Evolutionary conservation across 331 rosid species (phyloP), one percentile per base, ranked within the genome.

Genomic region (Acacia concinna): DNA sequence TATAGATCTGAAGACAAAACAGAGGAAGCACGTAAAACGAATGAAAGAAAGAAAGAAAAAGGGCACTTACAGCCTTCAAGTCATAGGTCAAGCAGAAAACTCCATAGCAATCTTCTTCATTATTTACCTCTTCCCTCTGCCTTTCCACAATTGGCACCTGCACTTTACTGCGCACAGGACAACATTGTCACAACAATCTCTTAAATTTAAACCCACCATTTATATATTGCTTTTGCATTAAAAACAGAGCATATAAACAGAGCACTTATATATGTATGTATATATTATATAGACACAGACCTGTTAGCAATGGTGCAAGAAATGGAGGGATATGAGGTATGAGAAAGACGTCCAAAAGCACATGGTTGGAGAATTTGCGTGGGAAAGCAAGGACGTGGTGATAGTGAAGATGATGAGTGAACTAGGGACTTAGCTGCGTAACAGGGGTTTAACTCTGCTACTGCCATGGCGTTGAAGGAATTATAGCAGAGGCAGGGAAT

Each of bases 11-110:
- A 49, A 49, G 56, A 49, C 0, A 18, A 49, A 49, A 49, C 9
- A 17, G 46, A 75, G 64, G 76, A 56, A 73, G 67, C 46, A 79
- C 0, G 66, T 20, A 49, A 49, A 78, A 57, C 6, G 17, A 14
- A 62, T 0, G 38, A 31, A 31, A 30, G 21, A 15, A 60, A 60
- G 10, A 63, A 57, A 73, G 8, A 20, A n/a, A 77, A 35, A 31
- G 32, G 76, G 2, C 72, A 74, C 93, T 89, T 64, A 95, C 99
- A 77, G 97, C 97, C 89, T 89, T 82, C 78, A 95, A 89, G 90
- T 93, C 96, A 81, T 95, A 95, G 71, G 98, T 93, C 76, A 95
- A 97, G 78, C 99, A 91, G 83, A 95, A 93, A 56, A 95, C 89
- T 12, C 98, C 98, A 80, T 57, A 95, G 85, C 98, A 95, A 3